Percentiles rank a stretch among this genome's conserved stretches.
phyloP scores from a whole-genome alignment of 768 basidiomycete genomes.

The Albatrellus ellisii region DNA sequence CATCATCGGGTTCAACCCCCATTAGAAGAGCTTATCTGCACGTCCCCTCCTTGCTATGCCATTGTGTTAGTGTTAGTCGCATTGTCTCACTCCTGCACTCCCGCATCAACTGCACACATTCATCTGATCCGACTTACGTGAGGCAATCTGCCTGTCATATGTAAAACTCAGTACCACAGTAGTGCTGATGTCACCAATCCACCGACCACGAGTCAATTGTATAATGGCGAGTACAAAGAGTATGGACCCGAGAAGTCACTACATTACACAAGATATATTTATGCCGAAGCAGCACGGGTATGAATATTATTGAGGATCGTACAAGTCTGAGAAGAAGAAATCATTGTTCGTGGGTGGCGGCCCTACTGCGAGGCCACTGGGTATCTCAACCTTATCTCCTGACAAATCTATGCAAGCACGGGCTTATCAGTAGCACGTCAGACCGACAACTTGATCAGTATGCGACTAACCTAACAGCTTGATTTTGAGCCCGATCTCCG shows the following conservation, averaged over 20 bases:
- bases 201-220: no score
- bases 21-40: conserved; percentile 18
- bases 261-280: no score
- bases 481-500: conserved; percentile 87
- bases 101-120: conserved; percentile 8
- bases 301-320: conserved; percentile 12
- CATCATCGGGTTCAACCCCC: conserved; percentile 80
- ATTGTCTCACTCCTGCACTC: not conserved
- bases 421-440: not conserved
- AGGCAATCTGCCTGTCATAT: no score
- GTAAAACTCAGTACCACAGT: no score
- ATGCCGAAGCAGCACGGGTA: no score
- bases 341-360: conserved; percentile 69
- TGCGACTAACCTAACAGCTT: conserved; percentile 60
- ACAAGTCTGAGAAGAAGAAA: conserved; percentile 73
- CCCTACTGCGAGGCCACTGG: conserved; percentile 64
- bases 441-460: not conserved
- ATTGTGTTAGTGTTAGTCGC: not conserved
- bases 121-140: conserved; percentile 13
- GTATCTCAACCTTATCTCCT: conserved; percentile 84
- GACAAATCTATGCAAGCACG: conserved; percentile 47
- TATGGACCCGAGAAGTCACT: no score
- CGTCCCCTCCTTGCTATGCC: not conserved
- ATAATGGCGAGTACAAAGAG: no score
- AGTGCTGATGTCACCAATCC: no score